Evolutionary conservation across 129 eudicot species (phyloP).

Genomic region (Ambrosia trifida): DNA sequence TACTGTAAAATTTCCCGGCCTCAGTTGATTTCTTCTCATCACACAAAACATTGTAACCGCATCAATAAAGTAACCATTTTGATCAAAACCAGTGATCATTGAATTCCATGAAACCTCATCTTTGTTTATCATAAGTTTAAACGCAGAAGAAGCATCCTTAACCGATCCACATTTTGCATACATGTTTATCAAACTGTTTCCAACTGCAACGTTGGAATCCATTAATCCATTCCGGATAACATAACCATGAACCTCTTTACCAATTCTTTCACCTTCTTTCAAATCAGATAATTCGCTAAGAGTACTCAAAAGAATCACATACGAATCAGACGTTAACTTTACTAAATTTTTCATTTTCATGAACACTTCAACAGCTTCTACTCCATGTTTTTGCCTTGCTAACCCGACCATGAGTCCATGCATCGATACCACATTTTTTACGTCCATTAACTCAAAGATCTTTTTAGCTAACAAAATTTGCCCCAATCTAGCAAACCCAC

Average conservation of each 20-base stretch:
- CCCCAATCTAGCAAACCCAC: slow-evolving; percentile 60
- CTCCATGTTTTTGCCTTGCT: slow-evolving; percentile 70
- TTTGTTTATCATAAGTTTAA: slow-evolving; percentile 53
- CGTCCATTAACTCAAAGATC: slow-evolving; percentile 64
- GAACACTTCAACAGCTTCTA: slow-evolving; percentile 67
- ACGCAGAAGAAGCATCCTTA: slow-evolving; percentile 49
- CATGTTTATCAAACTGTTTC: slow-evolving; percentile 81
- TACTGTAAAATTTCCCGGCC: slow-evolving; percentile 60
- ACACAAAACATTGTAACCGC: slow-evolving; percentile 49
- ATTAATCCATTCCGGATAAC: slow-evolving; percentile 51
- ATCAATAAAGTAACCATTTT: slow-evolving; percentile 55
- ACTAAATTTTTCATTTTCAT: slow-evolving; percentile 51
- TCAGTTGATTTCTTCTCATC: slow-evolving; percentile 59
- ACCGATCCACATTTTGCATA: slow-evolving; percentile 80
- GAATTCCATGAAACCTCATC: slow-evolving; percentile 87
- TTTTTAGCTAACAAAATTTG: slow-evolving; percentile 47
- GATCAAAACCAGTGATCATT: slow-evolving; percentile 77
- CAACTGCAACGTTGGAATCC: slow-evolving; percentile 56
- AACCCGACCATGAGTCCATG: slow-evolving; percentile 92
- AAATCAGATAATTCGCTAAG: slow-evolving; percentile 51
- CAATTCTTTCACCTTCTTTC: slow-evolving; percentile 60
- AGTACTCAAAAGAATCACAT: slow-evolving; percentile 73
- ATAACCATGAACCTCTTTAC: slow-evolving; percentile 76
- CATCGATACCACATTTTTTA: slow-evolving; percentile 67
- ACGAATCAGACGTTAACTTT: slow-evolving; percentile 58